phyloP scores from a whole-genome alignment of 2,329 filamentous ascomycete genomes.

The Paramyrothecium sp. region DNA sequence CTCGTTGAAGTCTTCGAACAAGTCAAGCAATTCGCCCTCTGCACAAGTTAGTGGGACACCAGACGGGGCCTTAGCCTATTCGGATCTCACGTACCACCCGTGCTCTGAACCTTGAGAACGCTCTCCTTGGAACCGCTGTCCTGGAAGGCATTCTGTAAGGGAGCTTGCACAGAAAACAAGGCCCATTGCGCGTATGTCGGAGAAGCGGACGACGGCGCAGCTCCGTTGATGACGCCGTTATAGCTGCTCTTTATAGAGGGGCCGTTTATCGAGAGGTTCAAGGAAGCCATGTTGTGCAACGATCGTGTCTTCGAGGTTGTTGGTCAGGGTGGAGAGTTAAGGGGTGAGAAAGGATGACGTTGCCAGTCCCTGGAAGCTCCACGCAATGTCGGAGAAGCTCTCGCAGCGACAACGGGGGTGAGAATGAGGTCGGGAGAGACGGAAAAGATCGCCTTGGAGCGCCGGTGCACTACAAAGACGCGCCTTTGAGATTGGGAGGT shows the following conservation, averaged over 20 bases:
- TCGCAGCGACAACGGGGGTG: background rate
- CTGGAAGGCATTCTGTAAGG: constrained; percentile 90
- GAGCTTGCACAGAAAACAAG: constrained; percentile 88
- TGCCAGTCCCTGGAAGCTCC: constrained; percentile 8
- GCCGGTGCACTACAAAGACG: background rate
- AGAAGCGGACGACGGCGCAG: constrained; percentile 57
- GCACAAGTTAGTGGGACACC: constrained; percentile 16
- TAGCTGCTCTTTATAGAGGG: constrained; percentile 84
- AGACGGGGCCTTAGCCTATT: background rate
- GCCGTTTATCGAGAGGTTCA: constrained; percentile 77
- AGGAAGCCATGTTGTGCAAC: constrained; percentile 64
- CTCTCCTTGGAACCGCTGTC: constrained; percentile 86
- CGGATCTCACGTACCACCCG: constrained; percentile 62
- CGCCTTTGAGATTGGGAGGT: background rate
- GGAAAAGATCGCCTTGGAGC: constrained; percentile 4
- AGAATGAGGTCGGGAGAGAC: constrained; percentile 7
- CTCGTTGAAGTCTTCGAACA: constrained; percentile 95
- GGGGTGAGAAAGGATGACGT: constrained; percentile 20
- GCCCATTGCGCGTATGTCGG: constrained; percentile 91
- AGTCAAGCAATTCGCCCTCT: constrained; percentile 89
- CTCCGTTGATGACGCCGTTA: constrained; percentile 55
- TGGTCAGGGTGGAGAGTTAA: constrained; percentile 17
- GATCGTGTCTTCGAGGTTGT: constrained; percentile 13
- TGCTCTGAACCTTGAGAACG: constrained; percentile 88
- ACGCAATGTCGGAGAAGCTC: background rate